phyloP scores from a whole-genome alignment of 352 stramenopile genomes.

The Globisporangium viniferum region DNA sequence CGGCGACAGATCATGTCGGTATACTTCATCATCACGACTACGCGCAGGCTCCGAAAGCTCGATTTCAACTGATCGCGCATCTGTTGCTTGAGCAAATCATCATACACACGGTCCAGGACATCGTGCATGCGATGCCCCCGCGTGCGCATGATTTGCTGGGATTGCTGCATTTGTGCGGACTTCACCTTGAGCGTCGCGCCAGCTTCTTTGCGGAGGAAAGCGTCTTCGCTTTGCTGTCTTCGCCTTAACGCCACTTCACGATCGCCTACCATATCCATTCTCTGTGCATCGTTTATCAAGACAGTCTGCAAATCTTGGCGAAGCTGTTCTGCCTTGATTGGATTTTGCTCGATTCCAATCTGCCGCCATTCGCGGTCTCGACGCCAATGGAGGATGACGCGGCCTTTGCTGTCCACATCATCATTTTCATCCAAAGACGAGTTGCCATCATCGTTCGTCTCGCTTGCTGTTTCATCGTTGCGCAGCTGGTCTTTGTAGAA shows the following conservation, averaged over 20 bases:
- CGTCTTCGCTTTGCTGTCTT: slow-evolving; percentile 37
- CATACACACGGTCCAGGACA: slow-evolving; percentile 57
- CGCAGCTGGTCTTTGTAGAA: slow-evolving; percentile 25
- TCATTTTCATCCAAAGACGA: slow-evolving; percentile 11
- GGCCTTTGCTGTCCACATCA: slow-evolving; percentile 13
- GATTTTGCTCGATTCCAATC: slow-evolving; percentile 38
- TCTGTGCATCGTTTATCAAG: slow-evolving; percentile 27
- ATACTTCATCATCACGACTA: slow-evolving; percentile 49
- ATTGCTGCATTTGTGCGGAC: slow-evolving; percentile 39
- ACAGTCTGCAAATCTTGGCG: slow-evolving; percentile 33
- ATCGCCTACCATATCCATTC: slow-evolving; percentile 29
- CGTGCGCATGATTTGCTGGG: slow-evolving; percentile 46
- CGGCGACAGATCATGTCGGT: slow-evolving; percentile 38
- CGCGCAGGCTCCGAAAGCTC: slow-evolving; percentile 52
- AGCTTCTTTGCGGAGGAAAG: slow-evolving; percentile 46
- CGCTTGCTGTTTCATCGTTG: background rate
- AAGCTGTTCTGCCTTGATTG: slow-evolving; percentile 28
- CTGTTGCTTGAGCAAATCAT: slow-evolving; percentile 45
- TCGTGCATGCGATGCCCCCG: slow-evolving; percentile 55
- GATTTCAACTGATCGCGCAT: slow-evolving; percentile 39
- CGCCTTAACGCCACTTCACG: slow-evolving; percentile 38
- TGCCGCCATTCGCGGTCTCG: slow-evolving; percentile 49
- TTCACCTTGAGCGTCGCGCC: slow-evolving; percentile 45
- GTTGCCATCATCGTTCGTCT: background rate
- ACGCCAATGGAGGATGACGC: slow-evolving; percentile 38